Base-by-base conservation (phyloP, 1,284 basidiomycete species). In the Mycosarcoma maydis region DNA sequence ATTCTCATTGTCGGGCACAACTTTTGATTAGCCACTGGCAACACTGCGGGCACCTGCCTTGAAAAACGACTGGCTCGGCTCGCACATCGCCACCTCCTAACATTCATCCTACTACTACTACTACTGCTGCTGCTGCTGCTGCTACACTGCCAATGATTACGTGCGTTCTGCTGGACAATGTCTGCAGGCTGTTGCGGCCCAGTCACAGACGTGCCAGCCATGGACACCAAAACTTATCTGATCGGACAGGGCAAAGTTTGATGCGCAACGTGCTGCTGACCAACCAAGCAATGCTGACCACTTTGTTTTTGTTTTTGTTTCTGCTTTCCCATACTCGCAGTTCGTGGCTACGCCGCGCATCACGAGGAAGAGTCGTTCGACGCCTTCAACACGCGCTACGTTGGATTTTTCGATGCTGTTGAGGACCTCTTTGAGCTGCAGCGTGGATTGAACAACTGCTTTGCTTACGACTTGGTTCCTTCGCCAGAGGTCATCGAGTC, bases 401-500 rank as follows among this genome's bases (percentile, higher is more conserved):
- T 92, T 81, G 86, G 87, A 74, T 98, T 98, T 86, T 98, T 98
- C 86, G 86, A 90, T 81, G 87, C 88, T 50, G 93, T 94, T 48
- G 89, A 93, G 82, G 95, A 98, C 86, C 88, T 96, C 66, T 98
- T 98, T 82, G 94, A 98, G 86, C 66, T 81, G 26, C 75, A 80
- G 61, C 91, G 95, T 62, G 95, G 95, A 42, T 87, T 98, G 76
- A 98, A 98, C 88, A 98, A 98, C 87, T 96, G 93, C 85, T 98
- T 98, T 83, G 92, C 95, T 2, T 95, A 98, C 84, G 95, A 98
- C 84, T 88, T 98, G 68, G 96, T 98, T 23, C 95, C 95, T 39
- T 89, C 92, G 9, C 89, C 92, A 41, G 85, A 87, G 56, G 93
- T 98, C 76, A 86, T 97, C 67, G 92, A 94, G 85, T 90, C 91